Conservation (phyloP, 2,329 filamentous ascomycete genomes). For the Trichoderma atrobrunneum region DNA sequence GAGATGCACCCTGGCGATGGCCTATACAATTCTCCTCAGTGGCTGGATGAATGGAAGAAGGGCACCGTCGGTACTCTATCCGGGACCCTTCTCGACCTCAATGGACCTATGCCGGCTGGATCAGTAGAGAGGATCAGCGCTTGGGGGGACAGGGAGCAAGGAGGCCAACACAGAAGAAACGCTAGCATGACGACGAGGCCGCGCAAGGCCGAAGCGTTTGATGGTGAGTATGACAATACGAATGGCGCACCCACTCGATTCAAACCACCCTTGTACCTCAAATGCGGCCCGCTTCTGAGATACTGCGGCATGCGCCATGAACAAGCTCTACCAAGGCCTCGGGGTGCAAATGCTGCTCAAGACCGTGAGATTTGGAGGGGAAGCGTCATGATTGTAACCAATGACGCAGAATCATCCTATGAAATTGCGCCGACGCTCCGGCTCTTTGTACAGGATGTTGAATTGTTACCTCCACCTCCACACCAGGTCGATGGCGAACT, state of each 20-base stretch:
- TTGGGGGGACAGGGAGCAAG: conserved; percentile 70
- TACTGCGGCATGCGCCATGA: conserved; percentile 81
- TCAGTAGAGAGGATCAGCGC: conserved; percentile 52
- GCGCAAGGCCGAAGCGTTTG: conserved; percentile 61
- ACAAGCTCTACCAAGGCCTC: conserved; percentile 38
- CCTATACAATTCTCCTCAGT: conserved; percentile 57
- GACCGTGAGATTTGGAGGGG: conserved; percentile 88
- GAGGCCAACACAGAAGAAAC: conserved; percentile 40
- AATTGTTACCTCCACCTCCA: conserved; percentile 75
- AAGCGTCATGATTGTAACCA: conserved; percentile 91
- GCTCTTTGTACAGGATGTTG: conserved; percentile 82
- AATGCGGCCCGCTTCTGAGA: conserved; percentile 84
- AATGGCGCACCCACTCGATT: conserved; percentile 65
- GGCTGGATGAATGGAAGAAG: conserved; percentile 72
- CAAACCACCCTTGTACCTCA: conserved; percentile 77
- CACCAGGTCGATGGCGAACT: conserved; percentile 63
- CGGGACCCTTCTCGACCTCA: conserved; percentile 59
- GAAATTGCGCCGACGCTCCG: conserved; percentile 73
- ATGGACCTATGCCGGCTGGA: conserved; percentile 27
- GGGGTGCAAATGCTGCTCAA: conserved; percentile 26
- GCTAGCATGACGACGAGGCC: conserved; percentile 46
- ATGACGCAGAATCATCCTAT: conserved; percentile 80
- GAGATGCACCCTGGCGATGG: conserved; percentile 49
- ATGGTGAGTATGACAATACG: conserved; percentile 64
- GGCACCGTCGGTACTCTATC: conserved; percentile 61